Conservation (phyloP, 345 rosid genomes). For the Hypericum perforatum region DNA sequence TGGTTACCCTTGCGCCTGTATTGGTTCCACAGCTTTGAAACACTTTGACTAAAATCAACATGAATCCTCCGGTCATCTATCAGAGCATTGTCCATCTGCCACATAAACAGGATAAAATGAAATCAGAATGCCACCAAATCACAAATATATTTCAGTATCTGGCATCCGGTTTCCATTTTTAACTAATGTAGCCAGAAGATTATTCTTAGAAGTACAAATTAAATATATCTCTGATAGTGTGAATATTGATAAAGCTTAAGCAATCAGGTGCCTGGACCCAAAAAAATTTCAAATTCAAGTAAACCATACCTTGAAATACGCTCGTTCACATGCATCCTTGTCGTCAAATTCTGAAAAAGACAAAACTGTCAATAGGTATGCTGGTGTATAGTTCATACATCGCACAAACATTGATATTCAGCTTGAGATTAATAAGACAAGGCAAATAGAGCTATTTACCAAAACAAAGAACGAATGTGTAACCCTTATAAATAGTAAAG, state of each 20-base stretch:
- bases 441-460: too few relatives aligned
- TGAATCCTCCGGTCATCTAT: constrained; percentile 96
- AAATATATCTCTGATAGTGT: too few relatives aligned
- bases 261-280: too few relatives aligned
- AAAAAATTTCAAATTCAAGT: background rate
- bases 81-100: constrained; percentile 93
- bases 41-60: constrained; percentile 98
- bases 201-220: background rate
- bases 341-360: constrained; percentile 59
- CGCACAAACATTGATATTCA: too few relatives aligned
- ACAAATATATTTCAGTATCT: background rate
- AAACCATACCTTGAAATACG: constrained; percentile 62
- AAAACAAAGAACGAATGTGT: too few relatives aligned
- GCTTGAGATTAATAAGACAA: too few relatives aligned
- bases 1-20: constrained; percentile 52
- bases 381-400: background rate
- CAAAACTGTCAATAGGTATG: background rate
- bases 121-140: background rate
- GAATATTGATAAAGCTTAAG: too few relatives aligned
- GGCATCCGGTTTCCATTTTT: too few relatives aligned
- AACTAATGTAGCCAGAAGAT: too few relatives aligned
- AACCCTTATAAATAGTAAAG: too few relatives aligned
- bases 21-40: constrained; percentile 76
- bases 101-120: constrained; percentile 9
- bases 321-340: constrained; percentile 71